phyloP scores from a whole-genome alignment of 2,329 filamentous ascomycete species.

The Alternaria triticimaculans region DNA sequence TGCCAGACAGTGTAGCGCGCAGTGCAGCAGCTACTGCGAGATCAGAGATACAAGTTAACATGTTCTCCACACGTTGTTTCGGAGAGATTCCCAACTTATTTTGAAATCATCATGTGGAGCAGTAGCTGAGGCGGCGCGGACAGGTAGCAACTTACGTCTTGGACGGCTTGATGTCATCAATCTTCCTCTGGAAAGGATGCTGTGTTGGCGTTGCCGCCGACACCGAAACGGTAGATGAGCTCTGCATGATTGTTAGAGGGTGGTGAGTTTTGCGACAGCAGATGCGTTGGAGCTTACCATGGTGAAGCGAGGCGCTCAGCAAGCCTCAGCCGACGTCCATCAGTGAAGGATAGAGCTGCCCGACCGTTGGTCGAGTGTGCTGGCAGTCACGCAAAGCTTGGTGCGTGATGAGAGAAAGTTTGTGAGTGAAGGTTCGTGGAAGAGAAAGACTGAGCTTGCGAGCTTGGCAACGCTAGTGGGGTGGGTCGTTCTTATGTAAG shows the following conservation, averaged over 20 bases:
- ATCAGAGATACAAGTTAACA: constrained; percentile 81
- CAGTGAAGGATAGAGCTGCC: constrained; percentile 35
- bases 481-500: constrained; percentile 24
- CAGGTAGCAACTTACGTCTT: constrained; percentile 74
- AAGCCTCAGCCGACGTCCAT: constrained; percentile 47
- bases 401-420: constrained; percentile 30
- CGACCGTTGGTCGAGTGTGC: constrained; percentile 42
- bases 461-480: constrained; percentile 27
- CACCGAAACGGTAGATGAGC: constrained; percentile 74
- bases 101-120: constrained; percentile 75
- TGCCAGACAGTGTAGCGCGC: not conserved
- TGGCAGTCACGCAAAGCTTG: constrained; percentile 40
- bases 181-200: constrained; percentile 78
- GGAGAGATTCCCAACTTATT: constrained; percentile 99
- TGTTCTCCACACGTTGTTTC: constrained; percentile 92
- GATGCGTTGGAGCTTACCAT: constrained; percentile 39
- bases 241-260: constrained; percentile 40
- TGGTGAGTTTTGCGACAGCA: constrained; percentile 23
- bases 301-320: constrained; percentile 38
- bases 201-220: constrained; percentile 74
- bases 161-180: constrained; percentile 82
- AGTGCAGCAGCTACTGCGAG: constrained; percentile 33
- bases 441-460: constrained; percentile 35
- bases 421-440: constrained; percentile 27
- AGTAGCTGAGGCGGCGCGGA: constrained; percentile 7